Evolutionary conservation across 2,329 filamentous ascomycete genomes (phyloP), one percentile per base, ranked within the genome.

Genomic region (Cordyceps farinosa): DNA sequence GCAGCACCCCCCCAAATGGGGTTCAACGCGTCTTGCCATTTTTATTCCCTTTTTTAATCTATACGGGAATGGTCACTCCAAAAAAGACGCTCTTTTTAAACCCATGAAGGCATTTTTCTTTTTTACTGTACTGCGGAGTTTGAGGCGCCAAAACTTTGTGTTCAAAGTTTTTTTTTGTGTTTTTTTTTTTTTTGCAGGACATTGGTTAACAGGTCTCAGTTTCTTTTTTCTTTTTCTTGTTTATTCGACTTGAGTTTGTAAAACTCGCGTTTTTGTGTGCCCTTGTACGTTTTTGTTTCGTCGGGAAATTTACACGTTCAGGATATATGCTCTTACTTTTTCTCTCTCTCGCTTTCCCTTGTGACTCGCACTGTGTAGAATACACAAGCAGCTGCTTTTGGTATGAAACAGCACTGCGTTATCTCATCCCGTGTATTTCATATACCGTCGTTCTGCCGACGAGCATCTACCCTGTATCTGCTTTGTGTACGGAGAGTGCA

Each of bases 61-160:
- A 44, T 30, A 60, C 27, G 47, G 57, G 29, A 44, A 60, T 27
- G 36, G 36, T 60, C 36, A 50, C 22, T 44, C 9, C 17, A 50
- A 9, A 44, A 44, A 60, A 52, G 57, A 60, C 57, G 57, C 57
- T 60, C 57, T 44, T 60, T 52, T 34, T 10, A 54, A n/a, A 44
- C 54, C 50, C 40, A 22, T 34, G 22, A 50, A 38, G n/a, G 38
- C 29, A 17, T 32, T 51, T 34, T 42, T 51, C 22, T 42, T 10
- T 52, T 52, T 52, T 13, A 36, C 36, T 40, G 45, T 52, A 22
- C 27, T 22, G 17, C 17, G 47, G 57, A 60, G 57, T 60, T 52
- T 9, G 17, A 30, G 56, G 56, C 56, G 56, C 27, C 22, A 7
- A 32, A 15, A 29, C 3, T n/a, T 22, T 11, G 10, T 40, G 22